Base-by-base conservation (phyloP, 2,329 filamentous ascomycete species). In the Colletotrichum sp. region DNA sequence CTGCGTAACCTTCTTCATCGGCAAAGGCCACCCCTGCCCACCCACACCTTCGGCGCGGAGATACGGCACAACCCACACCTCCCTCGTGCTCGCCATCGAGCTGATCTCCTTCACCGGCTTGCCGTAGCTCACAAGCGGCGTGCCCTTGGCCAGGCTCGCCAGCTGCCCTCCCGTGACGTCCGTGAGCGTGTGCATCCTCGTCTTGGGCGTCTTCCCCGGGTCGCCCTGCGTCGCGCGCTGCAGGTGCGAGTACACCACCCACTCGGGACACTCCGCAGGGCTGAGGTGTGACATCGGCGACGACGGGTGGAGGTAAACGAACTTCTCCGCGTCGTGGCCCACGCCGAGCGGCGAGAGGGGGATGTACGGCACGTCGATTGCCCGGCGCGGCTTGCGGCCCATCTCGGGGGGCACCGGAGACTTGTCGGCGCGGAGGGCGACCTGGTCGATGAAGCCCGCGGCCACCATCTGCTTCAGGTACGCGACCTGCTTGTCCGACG, bases 371-470 rank as follows among this genome's bases (percentile, higher is more conserved):
- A 99, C 95, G 79, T 99, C 96, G 78, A 97, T 98, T 3, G 96
- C 95, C n/a, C 96, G 92, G 67, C 92, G 92, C 0, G 96, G 95
- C 77, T 94, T 95, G 22, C 93, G 89, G 62, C 88, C 85, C 69
- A 90, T 85, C 77, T 93, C 92, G 1, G 93, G 93, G 1, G 95
- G 94, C 15, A 89, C 90, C 1, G 95, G 95, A 0, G 95, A 90
- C n/a, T 95, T 88, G 84, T 99, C 96, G 6, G 95, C 95, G 76
- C 97, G 95, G 79, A 99, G 96, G 62, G 97, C 97, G 55, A 99
- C 91, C 79, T 98, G 95, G 84, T 99, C 97, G 81, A 99, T 92
- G 86, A 98, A 99, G 1, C 96, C 97, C 0, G 95, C 94, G 0
- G 96, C 95, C 27, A 95, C 93, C 86, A 99, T 98, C 82, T 98